phyloP scores from a whole-genome alignment of 805 yeast genomes.

The Metschnikowia koreensis region DNA sequence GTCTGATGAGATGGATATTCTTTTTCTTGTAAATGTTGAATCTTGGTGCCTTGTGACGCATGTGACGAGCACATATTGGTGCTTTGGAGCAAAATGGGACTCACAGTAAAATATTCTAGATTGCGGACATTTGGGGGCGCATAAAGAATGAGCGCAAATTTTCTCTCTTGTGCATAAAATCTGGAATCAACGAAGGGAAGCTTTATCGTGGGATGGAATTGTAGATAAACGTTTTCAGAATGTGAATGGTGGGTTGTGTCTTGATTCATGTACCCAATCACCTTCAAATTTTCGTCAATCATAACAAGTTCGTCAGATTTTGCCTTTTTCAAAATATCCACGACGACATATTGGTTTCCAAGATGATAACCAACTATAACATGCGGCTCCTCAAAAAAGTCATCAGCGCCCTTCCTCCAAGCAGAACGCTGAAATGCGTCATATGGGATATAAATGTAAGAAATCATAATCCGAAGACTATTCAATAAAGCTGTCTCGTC shows the following conservation, averaged over 20 bases:
- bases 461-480: slow-evolving; percentile 18
- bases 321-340: slow-evolving; percentile 8
- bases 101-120: slow-evolving; percentile 73
- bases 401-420: slow-evolving; percentile 12
- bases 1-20: neutral
- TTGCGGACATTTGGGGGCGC: slow-evolving; percentile 68
- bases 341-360: slow-evolving; percentile 22
- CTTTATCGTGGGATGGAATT: slow-evolving; percentile 1
- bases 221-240: slow-evolving; percentile 2
- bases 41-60: slow-evolving; percentile 1
- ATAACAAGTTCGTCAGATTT: neutral
- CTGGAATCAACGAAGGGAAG: slow-evolving; percentile 10
- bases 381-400: slow-evolving; percentile 1
- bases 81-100: slow-evolving; percentile 68
- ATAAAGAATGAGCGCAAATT: slow-evolving; percentile 39
- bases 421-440: slow-evolving; percentile 23
- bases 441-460: slow-evolving; percentile 35
- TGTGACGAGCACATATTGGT: slow-evolving; percentile 21
- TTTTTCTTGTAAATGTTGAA: slow-evolving; percentile 3
- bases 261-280: slow-evolving; percentile 7
- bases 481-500: slow-evolving; percentile 39
- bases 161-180: neutral
- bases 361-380: slow-evolving; percentile 27
- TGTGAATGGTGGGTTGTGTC: neutral
- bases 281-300: slow-evolving; percentile 3